Conservation (phyloP, 2,329 filamentous ascomycete genomes). For the Fonsecaea nubica region DNA sequence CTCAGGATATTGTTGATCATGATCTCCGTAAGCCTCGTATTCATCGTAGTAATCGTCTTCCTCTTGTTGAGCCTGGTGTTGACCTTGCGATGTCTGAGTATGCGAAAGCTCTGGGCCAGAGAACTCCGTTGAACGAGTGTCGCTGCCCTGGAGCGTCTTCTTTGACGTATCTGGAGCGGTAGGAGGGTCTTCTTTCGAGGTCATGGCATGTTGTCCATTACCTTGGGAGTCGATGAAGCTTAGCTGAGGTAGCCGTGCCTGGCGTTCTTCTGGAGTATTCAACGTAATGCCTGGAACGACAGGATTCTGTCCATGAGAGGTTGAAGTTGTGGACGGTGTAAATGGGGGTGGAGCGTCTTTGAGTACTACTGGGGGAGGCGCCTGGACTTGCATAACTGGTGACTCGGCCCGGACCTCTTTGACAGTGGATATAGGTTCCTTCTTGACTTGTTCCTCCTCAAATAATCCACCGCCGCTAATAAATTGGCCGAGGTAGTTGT, state of each 20-base stretch:
- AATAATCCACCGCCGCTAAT: conserved; percentile 45
- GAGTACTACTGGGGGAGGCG: conserved; percentile 34
- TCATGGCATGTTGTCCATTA: conserved; percentile 16
- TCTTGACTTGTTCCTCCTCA: conserved; percentile 25
- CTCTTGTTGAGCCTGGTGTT: conserved; percentile 6
- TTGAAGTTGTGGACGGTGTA: neutral
- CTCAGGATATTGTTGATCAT: conserved; percentile 23
- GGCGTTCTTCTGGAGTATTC: conserved; percentile 17
- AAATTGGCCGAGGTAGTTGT: conserved; percentile 48
- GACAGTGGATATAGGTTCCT: conserved; percentile 32
- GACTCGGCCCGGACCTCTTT: conserved; percentile 31
- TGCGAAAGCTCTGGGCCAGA: conserved; percentile 10
- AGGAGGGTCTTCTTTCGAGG: neutral
- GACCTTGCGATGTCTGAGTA: conserved; percentile 6
- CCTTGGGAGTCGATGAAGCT: conserved; percentile 32
- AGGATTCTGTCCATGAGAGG: conserved; percentile 6
- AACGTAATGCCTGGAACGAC: conserved; percentile 24
- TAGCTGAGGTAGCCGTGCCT: conserved; percentile 31
- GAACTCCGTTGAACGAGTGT: conserved; percentile 20
- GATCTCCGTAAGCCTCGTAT: conserved; percentile 22
- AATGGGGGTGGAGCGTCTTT: conserved; percentile 20
- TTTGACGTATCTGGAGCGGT: neutral
- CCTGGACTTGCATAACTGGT: conserved; percentile 32
- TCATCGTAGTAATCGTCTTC: conserved; percentile 25
- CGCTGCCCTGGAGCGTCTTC: conserved; percentile 17